These are phyloP conservation scores for Ophiostoma ulmi DNA, from an alignment of 2,329 filamentous ascomycete species.

Conservation along the genomic window DNA sequence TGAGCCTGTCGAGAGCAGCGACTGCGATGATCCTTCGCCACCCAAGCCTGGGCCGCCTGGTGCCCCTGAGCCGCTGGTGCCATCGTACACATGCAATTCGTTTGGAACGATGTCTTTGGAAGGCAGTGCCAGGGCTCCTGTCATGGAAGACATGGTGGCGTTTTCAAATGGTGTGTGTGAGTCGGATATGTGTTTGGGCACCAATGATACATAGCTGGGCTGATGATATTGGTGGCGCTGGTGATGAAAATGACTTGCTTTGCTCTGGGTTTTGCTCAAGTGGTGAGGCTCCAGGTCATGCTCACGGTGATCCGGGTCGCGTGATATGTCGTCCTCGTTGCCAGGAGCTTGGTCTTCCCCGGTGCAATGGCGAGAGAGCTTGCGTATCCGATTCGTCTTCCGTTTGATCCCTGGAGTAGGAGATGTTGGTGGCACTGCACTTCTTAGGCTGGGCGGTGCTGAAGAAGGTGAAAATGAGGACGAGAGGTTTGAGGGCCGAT, in stretches of 20 bases:
- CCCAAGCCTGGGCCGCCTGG: neutral
- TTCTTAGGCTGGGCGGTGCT: neutral
- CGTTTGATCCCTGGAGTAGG: neutral
- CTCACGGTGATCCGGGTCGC: neutral
- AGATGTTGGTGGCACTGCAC: neutral
- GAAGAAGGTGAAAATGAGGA: neutral
- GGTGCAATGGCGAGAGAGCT: neutral
- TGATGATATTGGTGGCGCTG: slow-evolving; percentile 11
- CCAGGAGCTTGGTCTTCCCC: neutral
- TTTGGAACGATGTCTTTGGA: slow-evolving; percentile 46
- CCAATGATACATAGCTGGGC: slow-evolving; percentile 7
- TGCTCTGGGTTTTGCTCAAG: neutral
- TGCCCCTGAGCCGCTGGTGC: slow-evolving; percentile 34
- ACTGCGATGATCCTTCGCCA: slow-evolving; percentile 28
- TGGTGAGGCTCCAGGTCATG: neutral
- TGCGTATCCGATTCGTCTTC: neutral
- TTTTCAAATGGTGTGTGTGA: slow-evolving; percentile 40
- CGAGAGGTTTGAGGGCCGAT: neutral
- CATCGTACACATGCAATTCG: slow-evolving; percentile 43
- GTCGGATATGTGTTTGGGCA: slow-evolving; percentile 23
- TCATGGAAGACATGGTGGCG: slow-evolving; percentile 41
- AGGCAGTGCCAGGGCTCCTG: slow-evolving; percentile 37
- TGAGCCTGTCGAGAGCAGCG: slow-evolving; percentile 26
- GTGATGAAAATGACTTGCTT: neutral
- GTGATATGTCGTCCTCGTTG: neutral